These are phyloP conservation scores for Irpex rosettiformis DNA, from an alignment of 1,284 basidiomycete genomes.

Conservation along the genomic window DNA sequence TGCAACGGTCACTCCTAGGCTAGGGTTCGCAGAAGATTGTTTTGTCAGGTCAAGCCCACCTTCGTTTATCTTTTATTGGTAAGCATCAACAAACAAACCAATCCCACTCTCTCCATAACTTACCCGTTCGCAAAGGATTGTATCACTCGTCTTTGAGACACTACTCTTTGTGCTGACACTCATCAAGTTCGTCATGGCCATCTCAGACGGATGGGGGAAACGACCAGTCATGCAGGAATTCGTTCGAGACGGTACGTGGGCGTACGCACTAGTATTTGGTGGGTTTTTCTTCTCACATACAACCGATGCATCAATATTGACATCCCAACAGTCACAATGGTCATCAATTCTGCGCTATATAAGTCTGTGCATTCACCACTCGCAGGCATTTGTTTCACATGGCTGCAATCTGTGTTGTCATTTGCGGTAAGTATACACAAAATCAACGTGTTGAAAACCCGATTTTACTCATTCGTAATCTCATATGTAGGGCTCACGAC, in stretches of 20 bases:
- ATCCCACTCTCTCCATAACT: not conserved
- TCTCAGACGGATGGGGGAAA: constrained; percentile 22
- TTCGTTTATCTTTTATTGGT: constrained; percentile 26
- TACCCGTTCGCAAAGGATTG: constrained; percentile 16
- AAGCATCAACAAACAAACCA: not conserved
- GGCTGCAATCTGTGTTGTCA: constrained; percentile 25
- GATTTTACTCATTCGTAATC: not conserved
- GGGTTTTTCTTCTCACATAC: not conserved
- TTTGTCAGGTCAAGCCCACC: constrained; percentile 23
- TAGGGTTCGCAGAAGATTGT: constrained; percentile 22
- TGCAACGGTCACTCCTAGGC: constrained; percentile 18
- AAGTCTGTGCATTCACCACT: constrained; percentile 24
- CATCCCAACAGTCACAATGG: constrained; percentile 13
- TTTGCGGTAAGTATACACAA: constrained; percentile 19
- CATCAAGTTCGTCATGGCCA: constrained; percentile 20
- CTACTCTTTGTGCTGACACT: constrained; percentile 25
- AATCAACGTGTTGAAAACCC: not conserved
- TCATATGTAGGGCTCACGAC: constrained; percentile 21
- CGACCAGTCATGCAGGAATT: constrained; percentile 25
- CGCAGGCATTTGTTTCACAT: constrained; percentile 28
- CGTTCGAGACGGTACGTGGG: constrained; percentile 28
- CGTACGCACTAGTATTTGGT: constrained; percentile 26
- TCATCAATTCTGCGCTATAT: constrained; percentile 25
- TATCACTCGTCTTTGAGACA: constrained; percentile 25
- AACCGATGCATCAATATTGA: not conserved